These are phyloP conservation scores for Rheum nobile DNA, from an alignment of 148 eudicot species.

Conservation along the genomic window DNA sequence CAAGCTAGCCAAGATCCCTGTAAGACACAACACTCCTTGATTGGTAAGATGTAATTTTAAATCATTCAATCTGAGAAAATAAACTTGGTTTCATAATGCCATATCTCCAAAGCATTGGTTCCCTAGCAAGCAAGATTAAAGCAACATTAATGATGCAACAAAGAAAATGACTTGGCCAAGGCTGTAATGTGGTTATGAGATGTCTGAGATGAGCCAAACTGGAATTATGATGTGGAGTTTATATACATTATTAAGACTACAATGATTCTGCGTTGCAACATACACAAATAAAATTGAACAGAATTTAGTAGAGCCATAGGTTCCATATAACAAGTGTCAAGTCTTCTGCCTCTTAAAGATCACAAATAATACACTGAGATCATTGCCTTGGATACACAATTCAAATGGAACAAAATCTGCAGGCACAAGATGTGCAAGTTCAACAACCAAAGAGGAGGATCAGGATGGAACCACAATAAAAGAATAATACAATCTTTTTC, in stretches of 20 bases:
- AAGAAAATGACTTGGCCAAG: neutral
- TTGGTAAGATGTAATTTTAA: neutral
- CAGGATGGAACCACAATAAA: neutral
- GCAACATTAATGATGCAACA: neutral
- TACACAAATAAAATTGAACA: neutral
- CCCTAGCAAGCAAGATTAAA: neutral
- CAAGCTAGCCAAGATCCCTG: neutral
- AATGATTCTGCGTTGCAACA: neutral
- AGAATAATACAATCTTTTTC: constrained; percentile 9
- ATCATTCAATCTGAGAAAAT: neutral
- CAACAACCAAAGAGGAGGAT: neutral
- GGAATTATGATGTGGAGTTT: neutral
- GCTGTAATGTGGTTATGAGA: neutral
- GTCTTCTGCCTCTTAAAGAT: neutral
- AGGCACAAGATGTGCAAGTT: constrained; percentile 7
- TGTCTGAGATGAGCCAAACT: neutral
- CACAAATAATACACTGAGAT: neutral
- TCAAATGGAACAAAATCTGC: neutral
- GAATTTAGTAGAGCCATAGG: neutral
- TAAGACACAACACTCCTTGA: neutral
- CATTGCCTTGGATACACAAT: constrained; percentile 1
- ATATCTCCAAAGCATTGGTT: neutral
- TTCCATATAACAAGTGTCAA: neutral
- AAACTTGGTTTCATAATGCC: neutral
- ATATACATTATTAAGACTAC: neutral